Conservation (phyloP, 148 eudicot genomes). For the Pouteria glomerata region DNA sequence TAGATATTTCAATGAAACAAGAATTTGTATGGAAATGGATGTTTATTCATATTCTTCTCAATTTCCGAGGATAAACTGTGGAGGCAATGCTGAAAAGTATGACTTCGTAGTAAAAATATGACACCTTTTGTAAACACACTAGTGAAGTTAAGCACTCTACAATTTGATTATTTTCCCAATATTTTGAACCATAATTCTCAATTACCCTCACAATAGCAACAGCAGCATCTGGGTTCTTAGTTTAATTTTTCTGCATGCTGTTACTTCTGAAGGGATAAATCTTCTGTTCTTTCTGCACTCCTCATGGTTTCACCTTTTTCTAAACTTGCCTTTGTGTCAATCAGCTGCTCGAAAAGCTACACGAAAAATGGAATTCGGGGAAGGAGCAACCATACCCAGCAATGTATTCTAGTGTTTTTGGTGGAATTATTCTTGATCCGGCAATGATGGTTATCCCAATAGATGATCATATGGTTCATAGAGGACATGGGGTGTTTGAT, state of each 20-base stretch:
- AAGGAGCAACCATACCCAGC: slow-evolving; percentile 57
- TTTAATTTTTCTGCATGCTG: not conserved
- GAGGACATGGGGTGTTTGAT: slow-evolving; percentile 82
- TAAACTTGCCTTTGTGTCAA: not conserved
- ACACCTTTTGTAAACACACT: too few species aligned
- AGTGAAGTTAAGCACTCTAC: too few species aligned
- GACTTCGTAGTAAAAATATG: too few species aligned
- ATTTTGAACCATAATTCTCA: too few species aligned
- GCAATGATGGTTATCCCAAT: slow-evolving; percentile 74
- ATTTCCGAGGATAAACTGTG: too few species aligned
- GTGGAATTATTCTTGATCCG: slow-evolving; percentile 71
- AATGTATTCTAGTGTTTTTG: slow-evolving; percentile 74
- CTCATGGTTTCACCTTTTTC: not conserved
- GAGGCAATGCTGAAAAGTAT: too few species aligned
- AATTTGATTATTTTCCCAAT: too few species aligned
- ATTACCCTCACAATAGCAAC: too few species aligned
- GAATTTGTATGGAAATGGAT: too few species aligned
- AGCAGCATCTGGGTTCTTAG: too few species aligned
- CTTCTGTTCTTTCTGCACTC: not conserved
- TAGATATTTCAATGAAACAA: too few species aligned
- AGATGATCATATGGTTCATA: slow-evolving; percentile 88
- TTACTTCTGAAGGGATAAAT: not conserved
- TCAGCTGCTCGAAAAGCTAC: slow-evolving; percentile 62
- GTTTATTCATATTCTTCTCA: too few species aligned
- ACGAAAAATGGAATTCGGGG: slow-evolving; percentile 45